Percentiles rank a stretch among this genome's conserved stretches.
Evolutionary conservation across 257 asterid genomes (phyloP).

Genomic region (Solanum neorickii): DNA sequence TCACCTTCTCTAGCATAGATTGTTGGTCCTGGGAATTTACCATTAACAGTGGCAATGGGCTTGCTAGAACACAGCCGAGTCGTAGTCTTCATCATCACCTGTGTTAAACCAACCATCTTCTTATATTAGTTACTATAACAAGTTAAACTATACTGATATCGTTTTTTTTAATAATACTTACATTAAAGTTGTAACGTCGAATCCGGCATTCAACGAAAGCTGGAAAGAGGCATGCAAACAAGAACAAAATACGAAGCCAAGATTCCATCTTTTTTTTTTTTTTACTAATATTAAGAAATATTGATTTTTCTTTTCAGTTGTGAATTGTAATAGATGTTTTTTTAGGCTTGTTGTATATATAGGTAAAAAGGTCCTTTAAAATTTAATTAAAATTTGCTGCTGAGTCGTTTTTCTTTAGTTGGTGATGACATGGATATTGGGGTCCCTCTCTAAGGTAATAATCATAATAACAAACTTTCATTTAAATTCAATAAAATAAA

Average conservation of each 20-base stretch:
- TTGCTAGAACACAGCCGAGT: slow-evolving; percentile 47
- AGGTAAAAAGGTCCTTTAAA: not conserved
- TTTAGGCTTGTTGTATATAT: not conserved
- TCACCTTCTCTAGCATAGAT: slow-evolving; percentile 48
- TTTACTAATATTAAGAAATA: not conserved
- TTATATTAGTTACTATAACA: not conserved
- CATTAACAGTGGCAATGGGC: slow-evolving; percentile 53
- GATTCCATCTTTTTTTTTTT: slow-evolving; percentile 10
- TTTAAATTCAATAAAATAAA: not conserved
- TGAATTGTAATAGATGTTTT: not conserved
- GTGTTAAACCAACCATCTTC: slow-evolving; percentile 2
- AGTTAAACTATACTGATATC: not conserved
- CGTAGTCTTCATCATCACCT: slow-evolving; percentile 53
- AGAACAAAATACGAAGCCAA: slow-evolving; percentile 13
- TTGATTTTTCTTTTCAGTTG: not conserved
- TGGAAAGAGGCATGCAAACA: slow-evolving; percentile 27
- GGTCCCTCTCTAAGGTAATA: not conserved
- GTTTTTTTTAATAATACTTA: not conserved
- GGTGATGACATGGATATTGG: slow-evolving; percentile 33
- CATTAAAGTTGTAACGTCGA: slow-evolving; percentile 48
- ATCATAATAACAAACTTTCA: slow-evolving; percentile 1
- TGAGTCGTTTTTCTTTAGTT: slow-evolving; percentile 32
- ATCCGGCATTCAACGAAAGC: slow-evolving; percentile 29
- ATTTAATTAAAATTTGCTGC: slow-evolving; percentile 2
- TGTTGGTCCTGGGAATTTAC: slow-evolving; percentile 65